These are phyloP conservation scores for Cyberlindnera veronae DNA, from an alignment of 805 yeast species.

Conservation along the genomic window DNA sequence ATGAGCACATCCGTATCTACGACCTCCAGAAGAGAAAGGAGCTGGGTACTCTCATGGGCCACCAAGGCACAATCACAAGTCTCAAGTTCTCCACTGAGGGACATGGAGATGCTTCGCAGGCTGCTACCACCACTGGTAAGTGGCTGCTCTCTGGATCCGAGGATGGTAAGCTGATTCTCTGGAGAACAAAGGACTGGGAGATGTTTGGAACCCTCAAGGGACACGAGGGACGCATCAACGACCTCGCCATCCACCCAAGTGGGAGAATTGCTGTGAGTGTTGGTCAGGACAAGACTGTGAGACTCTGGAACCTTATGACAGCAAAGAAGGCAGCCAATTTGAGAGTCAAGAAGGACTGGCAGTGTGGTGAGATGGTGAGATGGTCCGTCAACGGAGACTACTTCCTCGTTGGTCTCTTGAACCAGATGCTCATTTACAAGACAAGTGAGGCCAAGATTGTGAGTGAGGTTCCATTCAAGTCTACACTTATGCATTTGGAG, in stretches of 20 bases:
- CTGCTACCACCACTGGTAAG: slow-evolving; percentile 47
- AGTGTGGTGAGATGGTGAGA: slow-evolving; percentile 58
- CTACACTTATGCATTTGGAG: slow-evolving; percentile 68
- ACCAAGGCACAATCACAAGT: slow-evolving; percentile 82
- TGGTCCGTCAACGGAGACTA: slow-evolving; percentile 69
- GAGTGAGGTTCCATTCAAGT: slow-evolving; percentile 46
- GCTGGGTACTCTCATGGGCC: slow-evolving; percentile 84
- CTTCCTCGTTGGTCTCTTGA: slow-evolving; percentile 72
- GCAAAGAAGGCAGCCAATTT: slow-evolving; percentile 86
- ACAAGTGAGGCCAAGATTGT: slow-evolving; percentile 59
- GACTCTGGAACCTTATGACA: slow-evolving; percentile 96
- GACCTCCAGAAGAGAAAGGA: slow-evolving; percentile 93
- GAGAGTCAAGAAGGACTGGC: slow-evolving; percentile 67
- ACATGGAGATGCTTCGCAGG: slow-evolving; percentile 21
- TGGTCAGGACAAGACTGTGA: slow-evolving; percentile 76
- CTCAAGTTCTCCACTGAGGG: slow-evolving; percentile 64
- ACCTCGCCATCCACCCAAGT: slow-evolving; percentile 83
- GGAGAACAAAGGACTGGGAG: slow-evolving; percentile 99
- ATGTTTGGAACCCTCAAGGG: slow-evolving; percentile 84
- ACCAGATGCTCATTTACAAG: slow-evolving; percentile 60
- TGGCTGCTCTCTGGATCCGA: slow-evolving; percentile 92
- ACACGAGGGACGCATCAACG: slow-evolving; percentile 79
- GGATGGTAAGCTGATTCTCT: slow-evolving; percentile 83
- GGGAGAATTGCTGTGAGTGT: slow-evolving; percentile 90
- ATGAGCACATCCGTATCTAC: slow-evolving; percentile 91